phyloP scores from a whole-genome alignment of 1,139 yeast genomes.

The Nadsonia commutata region DNA sequence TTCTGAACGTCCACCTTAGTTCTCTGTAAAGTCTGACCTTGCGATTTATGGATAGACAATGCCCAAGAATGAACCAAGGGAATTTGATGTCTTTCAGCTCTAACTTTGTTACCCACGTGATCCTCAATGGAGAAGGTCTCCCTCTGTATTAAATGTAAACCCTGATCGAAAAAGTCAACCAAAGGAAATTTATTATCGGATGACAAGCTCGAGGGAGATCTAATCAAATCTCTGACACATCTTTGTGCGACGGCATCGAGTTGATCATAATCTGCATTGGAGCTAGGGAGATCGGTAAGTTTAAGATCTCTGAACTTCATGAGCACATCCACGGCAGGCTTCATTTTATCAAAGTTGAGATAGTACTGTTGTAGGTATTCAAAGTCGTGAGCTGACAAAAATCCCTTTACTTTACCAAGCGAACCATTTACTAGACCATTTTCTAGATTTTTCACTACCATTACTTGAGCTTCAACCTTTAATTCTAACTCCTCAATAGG shows the following conservation, averaged over 20 bases:
- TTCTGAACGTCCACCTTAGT: slow-evolving; percentile 56
- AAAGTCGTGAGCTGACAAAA: slow-evolving; percentile 42
- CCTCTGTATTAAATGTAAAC: slow-evolving; percentile 17
- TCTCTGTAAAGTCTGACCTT: slow-evolving; percentile 74
- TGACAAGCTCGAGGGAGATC: no score
- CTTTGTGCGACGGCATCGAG: no score
- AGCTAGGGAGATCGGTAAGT: no score
- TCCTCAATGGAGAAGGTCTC: slow-evolving; percentile 65
- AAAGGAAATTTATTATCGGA: no score
- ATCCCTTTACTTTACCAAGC: slow-evolving; percentile 70
- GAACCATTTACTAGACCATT: slow-evolving; percentile 85
- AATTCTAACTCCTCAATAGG: slow-evolving; percentile 41
- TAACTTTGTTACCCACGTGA: slow-evolving; percentile 32
- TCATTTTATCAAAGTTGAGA: neutral
- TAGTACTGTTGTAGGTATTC: neutral
- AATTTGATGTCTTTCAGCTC: slow-evolving; percentile 38
- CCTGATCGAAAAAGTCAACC: neutral
- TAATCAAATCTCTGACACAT: no score
- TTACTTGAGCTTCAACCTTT: slow-evolving; percentile 83
- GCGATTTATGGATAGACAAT: slow-evolving; percentile 78
- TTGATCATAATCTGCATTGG: no score
- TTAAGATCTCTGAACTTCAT: no score
- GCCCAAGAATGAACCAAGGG: slow-evolving; percentile 83
- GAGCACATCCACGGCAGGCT: neutral
- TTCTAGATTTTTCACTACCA: slow-evolving; percentile 88